phyloP scores from a whole-genome alignment of 2,329 filamentous ascomycete species.

The Alternaria burnsii region DNA sequence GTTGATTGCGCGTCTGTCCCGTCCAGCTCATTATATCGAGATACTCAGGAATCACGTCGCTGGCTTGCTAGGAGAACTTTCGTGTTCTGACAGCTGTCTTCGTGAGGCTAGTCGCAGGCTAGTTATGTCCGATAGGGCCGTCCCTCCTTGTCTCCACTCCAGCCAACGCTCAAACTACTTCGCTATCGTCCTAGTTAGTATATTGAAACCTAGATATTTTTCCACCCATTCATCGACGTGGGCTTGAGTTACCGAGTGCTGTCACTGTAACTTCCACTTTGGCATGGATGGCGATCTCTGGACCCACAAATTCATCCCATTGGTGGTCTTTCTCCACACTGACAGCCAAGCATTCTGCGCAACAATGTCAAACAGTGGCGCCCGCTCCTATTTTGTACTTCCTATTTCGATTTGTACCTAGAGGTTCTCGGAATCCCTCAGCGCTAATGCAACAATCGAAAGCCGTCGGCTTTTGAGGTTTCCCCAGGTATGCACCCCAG shows the following conservation, averaged over 20 bases:
- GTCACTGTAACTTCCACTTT: neutral
- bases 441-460: constrained; percentile 12
- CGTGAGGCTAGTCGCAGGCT: neutral
- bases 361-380: constrained; percentile 25
- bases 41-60: no score
- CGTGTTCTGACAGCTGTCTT: neutral
- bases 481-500: constrained; percentile 14
- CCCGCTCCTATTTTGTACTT: constrained; percentile 23
- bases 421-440: constrained; percentile 5
- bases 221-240: constrained; percentile 3
- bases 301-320: constrained; percentile 24
- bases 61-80: neutral
- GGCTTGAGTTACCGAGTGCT: neutral
- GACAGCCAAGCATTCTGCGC: constrained; percentile 28
- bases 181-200: neutral
- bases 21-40: neutral
- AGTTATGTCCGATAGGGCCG: neutral
- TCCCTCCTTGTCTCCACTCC: neutral
- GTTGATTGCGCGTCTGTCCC: neutral
- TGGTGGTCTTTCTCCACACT: constrained; percentile 30
- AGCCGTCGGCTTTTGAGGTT: constrained; percentile 12
- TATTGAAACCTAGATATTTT: constrained; percentile 2
- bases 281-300: neutral
- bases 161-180: neutral
- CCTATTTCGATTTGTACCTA: constrained; percentile 10